Base-by-base conservation (phyloP, 768 basidiomycete species). In the Rickenella mellea region DNA sequence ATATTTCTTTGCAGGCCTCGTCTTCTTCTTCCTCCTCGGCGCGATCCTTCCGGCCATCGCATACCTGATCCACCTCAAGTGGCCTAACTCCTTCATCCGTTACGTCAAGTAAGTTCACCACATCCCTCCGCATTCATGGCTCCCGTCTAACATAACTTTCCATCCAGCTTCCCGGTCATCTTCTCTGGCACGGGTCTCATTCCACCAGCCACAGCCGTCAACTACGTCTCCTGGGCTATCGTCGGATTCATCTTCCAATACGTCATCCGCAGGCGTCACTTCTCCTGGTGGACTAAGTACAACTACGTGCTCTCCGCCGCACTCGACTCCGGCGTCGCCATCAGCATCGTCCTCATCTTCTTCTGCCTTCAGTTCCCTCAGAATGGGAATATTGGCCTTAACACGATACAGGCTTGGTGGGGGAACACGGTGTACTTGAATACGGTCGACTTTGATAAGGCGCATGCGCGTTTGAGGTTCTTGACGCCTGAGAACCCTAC, bases 371-470 rank as follows among this genome's bases (percentile, higher is more conserved):
- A 85, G 57, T 83, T 74, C 51, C 83, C 82, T 2, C 48, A 48
- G 44, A 69, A 81, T 43, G 80, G 81, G 3, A 61, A 58, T 10
- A 81, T 85, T 46, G 83, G 79, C 6, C 5, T 53, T 10, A 60
- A 63, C 26, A 77, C 46, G 6, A 55, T 86, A 29, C 72, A 73
- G 47, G 40, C 47, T 2, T 86, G 83, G 84, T 85, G 82, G 83
- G 84, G 83, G 9, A 85, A 85, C 48, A 72, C 62, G 46, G 55
- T 61, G 5, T 58, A 32, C 48, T 3, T 33, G 27, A 53, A 57
- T 0, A 67, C 60, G 1, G 65, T 55, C 1, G 63, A 64, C 45
- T 57, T 52, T 2, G 65, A 67, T 36, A 53, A 28, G 1, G 17
- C 19, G 2, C 48, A 48, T 11, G 36, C 47, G 4, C 22, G 55